phyloP scores from a whole-genome alignment of 352 stramenopile species.

The Globisporangium ultimum region DNA sequence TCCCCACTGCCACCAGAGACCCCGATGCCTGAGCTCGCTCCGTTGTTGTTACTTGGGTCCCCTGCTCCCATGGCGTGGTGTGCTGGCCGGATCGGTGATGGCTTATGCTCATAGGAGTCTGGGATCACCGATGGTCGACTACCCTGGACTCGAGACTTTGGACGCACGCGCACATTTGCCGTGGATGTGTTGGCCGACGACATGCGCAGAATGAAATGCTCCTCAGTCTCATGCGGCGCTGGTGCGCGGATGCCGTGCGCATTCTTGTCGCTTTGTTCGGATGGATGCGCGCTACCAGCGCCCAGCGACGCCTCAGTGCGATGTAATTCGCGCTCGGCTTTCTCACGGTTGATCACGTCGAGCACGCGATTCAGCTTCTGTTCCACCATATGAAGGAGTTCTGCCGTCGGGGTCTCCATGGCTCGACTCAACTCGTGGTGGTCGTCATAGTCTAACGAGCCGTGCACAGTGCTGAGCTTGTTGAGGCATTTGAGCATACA shows the following conservation, averaged over 20 bases:
- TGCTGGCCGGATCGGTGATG: conserved; percentile 13
- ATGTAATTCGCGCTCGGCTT: conserved; percentile 76
- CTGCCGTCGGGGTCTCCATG: conserved; percentile 63
- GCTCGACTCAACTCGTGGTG: conserved; percentile 64
- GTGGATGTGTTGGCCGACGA: conserved; percentile 62
- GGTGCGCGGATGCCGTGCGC: conserved; percentile 45
- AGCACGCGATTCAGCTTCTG: conserved; percentile 81
- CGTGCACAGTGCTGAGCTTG: conserved; percentile 71
- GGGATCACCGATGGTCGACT: conserved; percentile 21
- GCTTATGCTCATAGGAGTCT: conserved; percentile 22
- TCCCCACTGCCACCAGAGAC: conserved; percentile 16
- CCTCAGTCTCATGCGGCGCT: conserved; percentile 66
- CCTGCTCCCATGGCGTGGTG: conserved; percentile 12
- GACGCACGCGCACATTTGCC: conserved; percentile 72
- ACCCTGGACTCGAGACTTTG: conserved; percentile 44
- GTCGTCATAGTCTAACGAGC: conserved; percentile 71
- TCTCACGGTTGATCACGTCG: conserved; percentile 82
- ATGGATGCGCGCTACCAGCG: background rate
- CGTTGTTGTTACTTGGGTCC: background rate
- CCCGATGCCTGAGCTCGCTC: conserved; percentile 15
- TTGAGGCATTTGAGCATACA: conserved; percentile 81
- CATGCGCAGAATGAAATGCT: conserved; percentile 84
- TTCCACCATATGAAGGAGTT: conserved; percentile 77
- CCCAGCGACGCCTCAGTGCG: conserved; percentile 48
- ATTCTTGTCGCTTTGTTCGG: conserved; percentile 26